Evolutionary conservation across 345 rosid genomes (phyloP).

Genomic region (Theobroma cacao): DNA sequence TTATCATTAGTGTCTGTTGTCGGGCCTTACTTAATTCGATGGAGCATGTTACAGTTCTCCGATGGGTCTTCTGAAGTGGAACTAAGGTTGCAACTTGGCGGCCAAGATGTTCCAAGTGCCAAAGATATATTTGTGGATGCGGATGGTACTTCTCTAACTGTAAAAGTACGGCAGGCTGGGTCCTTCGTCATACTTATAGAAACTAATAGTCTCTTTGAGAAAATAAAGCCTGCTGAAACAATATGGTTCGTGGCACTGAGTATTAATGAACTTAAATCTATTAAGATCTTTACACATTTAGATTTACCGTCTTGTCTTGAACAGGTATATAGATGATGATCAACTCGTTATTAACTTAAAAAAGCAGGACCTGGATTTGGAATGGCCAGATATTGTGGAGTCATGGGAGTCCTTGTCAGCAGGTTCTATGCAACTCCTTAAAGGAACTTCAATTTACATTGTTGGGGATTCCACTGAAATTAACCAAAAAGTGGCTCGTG

Average conservation of each 20-base stretch:
- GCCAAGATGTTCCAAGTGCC: constrained; percentile 38
- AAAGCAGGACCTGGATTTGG: constrained; percentile 75
- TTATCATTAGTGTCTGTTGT: neutral
- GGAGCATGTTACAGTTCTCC: constrained; percentile 53
- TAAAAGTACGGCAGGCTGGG: constrained; percentile 48
- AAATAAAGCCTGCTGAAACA: constrained; percentile 73
- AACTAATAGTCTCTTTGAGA: constrained; percentile 64
- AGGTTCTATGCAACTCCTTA: constrained; percentile 71
- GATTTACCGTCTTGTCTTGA: constrained; percentile 13
- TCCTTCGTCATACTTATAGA: constrained; percentile 51
- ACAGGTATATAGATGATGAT: constrained; percentile 81
- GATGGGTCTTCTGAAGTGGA: constrained; percentile 83
- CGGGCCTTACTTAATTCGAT: neutral
- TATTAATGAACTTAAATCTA: neutral
- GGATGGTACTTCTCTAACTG: constrained; percentile 54
- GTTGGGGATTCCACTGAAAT: constrained; percentile 76
- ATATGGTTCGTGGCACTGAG: constrained; percentile 56
- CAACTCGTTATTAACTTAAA: constrained; percentile 80
- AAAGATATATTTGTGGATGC: constrained; percentile 80
- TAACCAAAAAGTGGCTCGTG: constrained; percentile 71
- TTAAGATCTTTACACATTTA: neutral
- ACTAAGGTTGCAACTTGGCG: constrained; percentile 51
- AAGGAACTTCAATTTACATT: constrained; percentile 75
- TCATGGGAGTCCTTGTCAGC: constrained; percentile 87
- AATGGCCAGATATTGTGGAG: constrained; percentile 90